Evolutionary conservation across 352 stramenopile species (phyloP).

Genomic region (Globisporangium apiculatum): DNA sequence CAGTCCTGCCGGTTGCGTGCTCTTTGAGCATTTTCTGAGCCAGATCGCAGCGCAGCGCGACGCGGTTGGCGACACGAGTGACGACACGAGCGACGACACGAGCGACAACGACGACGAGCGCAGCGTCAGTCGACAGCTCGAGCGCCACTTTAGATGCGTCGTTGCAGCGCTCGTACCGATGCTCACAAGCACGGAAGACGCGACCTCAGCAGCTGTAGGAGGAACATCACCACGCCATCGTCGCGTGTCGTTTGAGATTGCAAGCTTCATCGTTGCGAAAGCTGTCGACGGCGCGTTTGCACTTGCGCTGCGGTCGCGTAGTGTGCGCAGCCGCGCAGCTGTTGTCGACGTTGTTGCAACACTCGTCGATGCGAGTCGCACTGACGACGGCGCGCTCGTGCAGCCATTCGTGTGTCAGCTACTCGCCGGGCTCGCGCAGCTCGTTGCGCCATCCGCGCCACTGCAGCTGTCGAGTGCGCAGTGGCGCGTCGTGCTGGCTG

Average conservation of each 20-base stretch:
- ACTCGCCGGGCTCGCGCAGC: conserved; percentile 38
- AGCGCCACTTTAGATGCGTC: conserved; percentile 44
- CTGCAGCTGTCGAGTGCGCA: conserved; percentile 36
- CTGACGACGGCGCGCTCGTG: conserved; percentile 55
- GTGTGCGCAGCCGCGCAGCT: conserved; percentile 22
- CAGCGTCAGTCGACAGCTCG: conserved; percentile 27
- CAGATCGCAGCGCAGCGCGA: conserved; percentile 28
- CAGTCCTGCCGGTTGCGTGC: conserved; percentile 32
- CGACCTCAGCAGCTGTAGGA: conserved; percentile 8
- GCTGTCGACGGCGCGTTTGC: conserved; percentile 48
- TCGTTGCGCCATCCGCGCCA: conserved; percentile 12
- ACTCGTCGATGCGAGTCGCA: conserved; percentile 52
- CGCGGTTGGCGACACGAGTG: conserved; percentile 25
- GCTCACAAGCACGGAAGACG: conserved; percentile 24
- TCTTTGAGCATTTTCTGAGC: conserved; percentile 60
- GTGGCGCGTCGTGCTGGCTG: conserved; percentile 52
- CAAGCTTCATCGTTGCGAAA: conserved; percentile 54
- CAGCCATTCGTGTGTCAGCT: conserved; percentile 58
- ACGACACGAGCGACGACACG: conserved; percentile 13
- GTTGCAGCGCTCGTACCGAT: conserved; percentile 38
- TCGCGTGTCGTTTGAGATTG: conserved; percentile 50
- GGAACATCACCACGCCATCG: too few species aligned
- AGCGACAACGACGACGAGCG: conserved; percentile 21
- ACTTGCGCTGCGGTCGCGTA: conserved; percentile 33
- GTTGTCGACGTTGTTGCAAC: conserved; percentile 35